Evolutionary conservation across 2,329 filamentous ascomycete genomes (phyloP).

Genomic region (Claviceps cyperi): DNA sequence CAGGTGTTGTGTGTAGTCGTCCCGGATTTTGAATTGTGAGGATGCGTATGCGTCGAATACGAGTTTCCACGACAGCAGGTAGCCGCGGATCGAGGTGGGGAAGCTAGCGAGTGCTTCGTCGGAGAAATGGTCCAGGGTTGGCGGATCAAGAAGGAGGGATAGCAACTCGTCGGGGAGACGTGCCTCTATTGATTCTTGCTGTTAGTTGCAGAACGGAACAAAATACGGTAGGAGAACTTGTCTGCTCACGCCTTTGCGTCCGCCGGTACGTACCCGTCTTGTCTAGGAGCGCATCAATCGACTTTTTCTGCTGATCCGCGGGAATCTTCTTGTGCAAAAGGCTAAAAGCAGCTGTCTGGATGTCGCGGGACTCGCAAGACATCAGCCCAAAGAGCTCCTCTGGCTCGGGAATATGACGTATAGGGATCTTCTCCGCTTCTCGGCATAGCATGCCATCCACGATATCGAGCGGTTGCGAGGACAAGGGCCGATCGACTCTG

Average conservation of each 20-base stretch:
- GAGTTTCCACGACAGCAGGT: conserved; percentile 78
- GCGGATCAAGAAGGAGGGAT: conserved; percentile 67
- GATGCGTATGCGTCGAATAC: conserved; percentile 74
- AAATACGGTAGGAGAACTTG: background rate
- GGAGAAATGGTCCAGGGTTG: conserved; percentile 52
- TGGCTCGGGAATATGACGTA: conserved; percentile 46
- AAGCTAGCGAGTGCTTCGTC: conserved; percentile 54
- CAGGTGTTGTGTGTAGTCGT: conserved; percentile 65
- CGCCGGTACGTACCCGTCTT: conserved; percentile 35
- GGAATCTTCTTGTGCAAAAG: conserved; percentile 73
- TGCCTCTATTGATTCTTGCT: conserved; percentile 29
- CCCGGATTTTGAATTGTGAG: conserved; percentile 68
- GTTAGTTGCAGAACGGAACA: background rate
- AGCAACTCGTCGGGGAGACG: conserved; percentile 72
- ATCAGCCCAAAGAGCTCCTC: conserved; percentile 62
- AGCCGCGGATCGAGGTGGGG: conserved; percentile 57
- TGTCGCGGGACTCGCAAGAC: conserved; percentile 55
- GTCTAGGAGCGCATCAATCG: conserved; percentile 60
- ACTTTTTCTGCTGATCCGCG: conserved; percentile 62
- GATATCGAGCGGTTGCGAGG: conserved; percentile 54
- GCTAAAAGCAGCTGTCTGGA: conserved; percentile 70
- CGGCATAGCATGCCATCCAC: conserved; percentile 62
- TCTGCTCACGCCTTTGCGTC: background rate
- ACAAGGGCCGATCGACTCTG: conserved; percentile 29
- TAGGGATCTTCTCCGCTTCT: conserved; percentile 48